Evolutionary conservation across 108 stramenopile genomes (phyloP), one percentile per base, ranked within the genome.

Genomic region (Thalassiosira profunda): DNA sequence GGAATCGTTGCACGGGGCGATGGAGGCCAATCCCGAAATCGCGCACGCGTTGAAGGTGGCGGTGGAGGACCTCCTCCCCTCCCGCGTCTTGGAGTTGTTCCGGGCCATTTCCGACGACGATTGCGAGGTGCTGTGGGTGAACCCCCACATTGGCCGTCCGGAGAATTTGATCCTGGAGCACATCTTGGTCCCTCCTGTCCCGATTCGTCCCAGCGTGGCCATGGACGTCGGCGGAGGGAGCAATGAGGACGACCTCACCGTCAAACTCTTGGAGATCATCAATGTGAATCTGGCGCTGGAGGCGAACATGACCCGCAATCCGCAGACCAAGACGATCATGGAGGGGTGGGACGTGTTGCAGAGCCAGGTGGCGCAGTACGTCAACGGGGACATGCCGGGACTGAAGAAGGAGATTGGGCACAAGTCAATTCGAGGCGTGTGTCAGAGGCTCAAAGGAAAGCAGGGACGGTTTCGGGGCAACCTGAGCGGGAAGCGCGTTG

Each of bases 161-260:
- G 98, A 99, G 67, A 94, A 94, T 70, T 80, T 99, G 46, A 80
- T 99, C 53, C 72, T 99, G 52, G 84, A 94, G 55, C 78, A 94
- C 72, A 55, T 99, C 9, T 67, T 98, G 35, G 98, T 99, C 4
- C 99, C 99, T 5, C 99, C 99, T 1, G 97, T 98, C 20, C 97
- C 98, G n/a, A 99, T 99, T 67, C 89, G 99, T n/a, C 99, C 99
- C 8, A 96, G 96, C 24, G 99, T 99, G 35, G 90, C 97, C 1
- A 96, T 98, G 91, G 99, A 99, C 65, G 80, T 86, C n/a, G 98
- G 97, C 23, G 97, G 97, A 24, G 97, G 97, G 15, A 89, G 84
- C 41, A 96, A 97, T 70, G 99, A 98, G 72, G 99, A 99, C 86
- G 99, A 99, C 73, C 86, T 99, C 59, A 98, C 99, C 4, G 95